Evolutionary conservation across 257 asterid species (phyloP).

Genomic region (Nicotiana otophora): DNA sequence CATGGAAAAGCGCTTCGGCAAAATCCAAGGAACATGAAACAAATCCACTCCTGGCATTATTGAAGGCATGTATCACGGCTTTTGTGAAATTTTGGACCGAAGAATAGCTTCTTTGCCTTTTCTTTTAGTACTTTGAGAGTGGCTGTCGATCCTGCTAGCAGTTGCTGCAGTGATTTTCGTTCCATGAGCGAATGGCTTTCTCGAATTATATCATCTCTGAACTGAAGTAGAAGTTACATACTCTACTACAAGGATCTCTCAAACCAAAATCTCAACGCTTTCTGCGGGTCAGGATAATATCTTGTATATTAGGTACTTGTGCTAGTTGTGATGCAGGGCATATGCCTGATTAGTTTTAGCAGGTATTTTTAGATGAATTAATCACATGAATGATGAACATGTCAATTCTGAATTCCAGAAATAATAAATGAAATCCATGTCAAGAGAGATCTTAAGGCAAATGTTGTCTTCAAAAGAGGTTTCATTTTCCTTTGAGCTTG

Average conservation of each 20-base stretch:
- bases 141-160: background rate
- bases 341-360: background rate
- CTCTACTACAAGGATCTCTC: background rate
- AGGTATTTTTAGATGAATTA: background rate
- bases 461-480: background rate
- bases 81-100: conserved; percentile 64
- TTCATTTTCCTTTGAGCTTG: background rate
- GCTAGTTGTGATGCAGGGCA: background rate
- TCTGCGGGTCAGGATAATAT: background rate
- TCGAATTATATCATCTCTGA: background rate
- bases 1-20: conserved; percentile 43
- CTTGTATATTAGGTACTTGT: conserved; percentile 1
- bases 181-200: background rate
- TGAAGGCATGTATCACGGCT: conserved; percentile 48
- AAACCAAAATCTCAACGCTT: background rate
- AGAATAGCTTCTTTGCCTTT: conserved; percentile 16
- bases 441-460: background rate
- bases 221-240: background rate
- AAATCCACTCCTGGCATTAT: conserved; percentile 45
- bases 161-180: background rate
- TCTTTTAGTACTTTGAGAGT: background rate
- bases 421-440: background rate
- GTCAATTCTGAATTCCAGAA: background rate
- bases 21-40: conserved; percentile 31
- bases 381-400: background rate